Conservation (phyloP, 495 filamentous ascomycete genomes). For the Talaromyces stipitatus region DNA sequence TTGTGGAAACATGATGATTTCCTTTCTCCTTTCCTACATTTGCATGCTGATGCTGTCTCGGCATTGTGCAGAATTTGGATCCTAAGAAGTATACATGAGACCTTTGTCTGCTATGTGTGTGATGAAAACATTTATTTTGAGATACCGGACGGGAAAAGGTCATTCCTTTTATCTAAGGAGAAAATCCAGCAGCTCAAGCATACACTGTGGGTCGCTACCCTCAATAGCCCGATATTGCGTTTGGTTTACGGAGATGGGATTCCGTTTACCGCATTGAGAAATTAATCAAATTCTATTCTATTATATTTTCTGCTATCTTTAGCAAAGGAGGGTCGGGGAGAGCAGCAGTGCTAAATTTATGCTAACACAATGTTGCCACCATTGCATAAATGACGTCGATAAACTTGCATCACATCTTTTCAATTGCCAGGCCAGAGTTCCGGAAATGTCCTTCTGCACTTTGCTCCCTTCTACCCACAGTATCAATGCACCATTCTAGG, state of each 20-base stretch:
- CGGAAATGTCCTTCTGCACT: no score
- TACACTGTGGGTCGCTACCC: background rate
- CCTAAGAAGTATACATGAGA: background rate
- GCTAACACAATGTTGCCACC: background rate
- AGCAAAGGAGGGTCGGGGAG: background rate
- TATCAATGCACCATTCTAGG: no score
- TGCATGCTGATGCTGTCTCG: background rate
- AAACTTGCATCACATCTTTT: no score
- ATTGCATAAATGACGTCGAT: background rate
- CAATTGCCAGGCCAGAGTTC: no score
- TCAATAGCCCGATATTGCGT: background rate
- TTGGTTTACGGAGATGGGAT: background rate
- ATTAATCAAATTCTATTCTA: background rate
- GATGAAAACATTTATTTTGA: background rate
- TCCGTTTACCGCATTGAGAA: background rate
- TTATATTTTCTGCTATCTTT: no score
- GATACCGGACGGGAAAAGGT: background rate
- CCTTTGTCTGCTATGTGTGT: background rate
- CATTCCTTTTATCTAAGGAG: background rate
- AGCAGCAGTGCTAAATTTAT: background rate
- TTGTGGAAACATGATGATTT: slow-evolving; percentile 1
- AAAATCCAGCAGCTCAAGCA: background rate
- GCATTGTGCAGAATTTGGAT: slow-evolving; percentile 1
- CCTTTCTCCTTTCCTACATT: background rate
- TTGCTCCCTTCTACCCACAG: no score